phyloP scores from a whole-genome alignment of 768 basidiomycete genomes.

The Tylopilus vinaceipallidus region DNA sequence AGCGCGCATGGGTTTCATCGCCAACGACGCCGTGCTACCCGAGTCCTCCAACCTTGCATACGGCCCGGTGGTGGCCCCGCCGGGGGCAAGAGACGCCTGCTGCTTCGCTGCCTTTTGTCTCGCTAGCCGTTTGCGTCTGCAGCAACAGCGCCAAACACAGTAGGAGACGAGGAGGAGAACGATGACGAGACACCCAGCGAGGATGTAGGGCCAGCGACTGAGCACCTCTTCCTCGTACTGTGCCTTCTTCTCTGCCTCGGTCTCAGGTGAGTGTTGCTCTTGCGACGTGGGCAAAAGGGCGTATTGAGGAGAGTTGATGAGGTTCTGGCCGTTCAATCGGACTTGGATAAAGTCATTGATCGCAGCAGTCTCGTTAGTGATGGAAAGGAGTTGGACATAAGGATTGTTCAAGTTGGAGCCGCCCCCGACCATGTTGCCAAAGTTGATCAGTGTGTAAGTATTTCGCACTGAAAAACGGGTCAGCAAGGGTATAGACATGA shows the following conservation, averaged over 20 bases:
- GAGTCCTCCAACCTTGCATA: conserved; percentile 28
- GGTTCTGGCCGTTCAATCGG: conserved; percentile 60
- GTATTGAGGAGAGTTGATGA: conserved; percentile 52
- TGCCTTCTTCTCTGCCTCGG: conserved; percentile 64
- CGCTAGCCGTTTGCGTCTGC: conserved; percentile 36
- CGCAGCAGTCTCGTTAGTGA: conserved; percentile 51
- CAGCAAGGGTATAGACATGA: not conserved
- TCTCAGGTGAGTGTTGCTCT: conserved; percentile 61
- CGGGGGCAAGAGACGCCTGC: conserved; percentile 1
- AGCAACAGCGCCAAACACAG: conserved; percentile 63
- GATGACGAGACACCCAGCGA: conserved; percentile 55
- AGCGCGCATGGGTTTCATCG: conserved; percentile 28
- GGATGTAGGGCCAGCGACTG: conserved; percentile 74
- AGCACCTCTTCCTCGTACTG: conserved; percentile 59
- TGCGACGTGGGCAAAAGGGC: conserved; percentile 58
- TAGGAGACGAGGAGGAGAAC: conserved; percentile 45
- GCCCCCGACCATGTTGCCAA: conserved; percentile 62
- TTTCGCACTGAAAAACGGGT: conserved; percentile 61
- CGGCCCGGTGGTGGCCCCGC: conserved; percentile 7
- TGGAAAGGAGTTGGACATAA: conserved; percentile 66
- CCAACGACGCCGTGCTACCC: conserved; percentile 28
- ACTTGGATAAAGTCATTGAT: conserved; percentile 63
- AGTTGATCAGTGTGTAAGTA: conserved; percentile 68
- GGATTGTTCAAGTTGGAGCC: conserved; percentile 51
- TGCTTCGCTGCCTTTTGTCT: conserved; percentile 23